Evolutionary conservation across 2,329 filamentous ascomycete genomes (phyloP).

Genomic region (Penicillium glabrum): DNA sequence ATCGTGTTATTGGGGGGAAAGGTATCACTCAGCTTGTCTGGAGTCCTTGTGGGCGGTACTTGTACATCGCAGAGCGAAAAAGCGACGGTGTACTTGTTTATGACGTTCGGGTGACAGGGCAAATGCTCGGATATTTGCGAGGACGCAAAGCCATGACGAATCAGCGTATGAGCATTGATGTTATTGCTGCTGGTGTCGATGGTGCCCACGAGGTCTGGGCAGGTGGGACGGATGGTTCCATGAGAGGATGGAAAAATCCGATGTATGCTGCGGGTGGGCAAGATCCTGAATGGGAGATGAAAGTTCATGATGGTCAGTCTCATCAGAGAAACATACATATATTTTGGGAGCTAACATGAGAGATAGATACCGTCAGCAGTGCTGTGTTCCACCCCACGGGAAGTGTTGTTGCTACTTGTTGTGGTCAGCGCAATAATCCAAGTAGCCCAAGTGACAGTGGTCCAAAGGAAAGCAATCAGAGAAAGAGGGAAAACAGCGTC

Average conservation of each 20-base stretch:
- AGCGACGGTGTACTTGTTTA: conserved; percentile 58
- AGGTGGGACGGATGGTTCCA: conserved; percentile 57
- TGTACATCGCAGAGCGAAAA: conserved; percentile 59
- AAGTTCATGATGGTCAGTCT: conserved; percentile 47
- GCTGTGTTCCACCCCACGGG: conserved; percentile 49
- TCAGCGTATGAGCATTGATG: conserved; percentile 58
- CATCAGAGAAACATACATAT: neutral
- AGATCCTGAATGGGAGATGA: conserved; percentile 43
- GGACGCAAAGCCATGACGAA: conserved; percentile 50
- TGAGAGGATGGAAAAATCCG: conserved; percentile 53
- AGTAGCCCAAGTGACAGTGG: conserved; percentile 11
- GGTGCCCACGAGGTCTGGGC: conserved; percentile 57
- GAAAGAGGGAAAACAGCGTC: conserved; percentile 35
- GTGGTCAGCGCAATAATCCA: conserved; percentile 42
- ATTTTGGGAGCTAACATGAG: conserved; percentile 12
- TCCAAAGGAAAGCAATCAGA: conserved; percentile 1
- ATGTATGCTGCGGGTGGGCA: conserved; percentile 42
- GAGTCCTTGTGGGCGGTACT: conserved; percentile 58
- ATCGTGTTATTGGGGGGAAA: conserved; percentile 45
- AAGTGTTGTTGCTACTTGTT: conserved; percentile 51
- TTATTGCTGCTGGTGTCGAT: conserved; percentile 37
- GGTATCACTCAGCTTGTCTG: conserved; percentile 59
- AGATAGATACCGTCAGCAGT: conserved; percentile 46
- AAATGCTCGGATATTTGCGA: conserved; percentile 52
- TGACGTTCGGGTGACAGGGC: conserved; percentile 57